Conservation (phyloP, 345 rosid species). For the Populus tremula region DNA sequence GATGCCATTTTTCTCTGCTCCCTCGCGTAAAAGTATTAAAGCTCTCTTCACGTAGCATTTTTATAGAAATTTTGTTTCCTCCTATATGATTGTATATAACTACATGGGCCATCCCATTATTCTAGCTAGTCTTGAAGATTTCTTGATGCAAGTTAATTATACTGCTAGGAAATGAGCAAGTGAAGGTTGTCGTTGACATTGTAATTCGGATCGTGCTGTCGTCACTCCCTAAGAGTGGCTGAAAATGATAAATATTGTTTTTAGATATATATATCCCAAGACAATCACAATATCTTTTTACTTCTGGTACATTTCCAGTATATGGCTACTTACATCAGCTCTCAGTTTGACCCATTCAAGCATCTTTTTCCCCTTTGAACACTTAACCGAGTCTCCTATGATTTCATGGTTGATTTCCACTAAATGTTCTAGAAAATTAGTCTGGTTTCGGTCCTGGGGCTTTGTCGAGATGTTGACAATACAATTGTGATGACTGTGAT, state of each 20-base stretch:
- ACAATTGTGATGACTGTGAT: too few species aligned
- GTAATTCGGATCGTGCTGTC: background rate
- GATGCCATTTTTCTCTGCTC: background rate
- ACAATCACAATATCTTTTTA: background rate
- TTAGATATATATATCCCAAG: background rate
- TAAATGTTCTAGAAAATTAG: too few species aligned
- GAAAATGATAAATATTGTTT: background rate
- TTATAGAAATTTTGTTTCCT: conserved; percentile 13
- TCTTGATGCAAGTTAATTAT: background rate
- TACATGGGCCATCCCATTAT: background rate
- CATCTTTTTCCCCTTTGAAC: too few species aligned
- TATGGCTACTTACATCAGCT: background rate
- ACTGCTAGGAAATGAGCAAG: conserved; percentile 3
- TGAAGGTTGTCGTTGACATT: background rate
- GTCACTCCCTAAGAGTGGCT: background rate
- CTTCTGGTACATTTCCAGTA: background rate
- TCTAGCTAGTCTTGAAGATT: background rate
- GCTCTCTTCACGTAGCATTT: background rate
- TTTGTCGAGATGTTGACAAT: too few species aligned
- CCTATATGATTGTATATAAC: background rate
- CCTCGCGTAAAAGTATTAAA: background rate
- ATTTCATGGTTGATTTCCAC: too few species aligned
- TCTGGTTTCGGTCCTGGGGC: too few species aligned
- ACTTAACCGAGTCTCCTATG: too few species aligned
- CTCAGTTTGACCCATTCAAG: background rate